Percentiles rank a stretch among this genome's conserved stretches.
phyloP scores from a whole-genome alignment of 2,329 filamentous ascomycete genomes.

The Microdochium nivale region DNA sequence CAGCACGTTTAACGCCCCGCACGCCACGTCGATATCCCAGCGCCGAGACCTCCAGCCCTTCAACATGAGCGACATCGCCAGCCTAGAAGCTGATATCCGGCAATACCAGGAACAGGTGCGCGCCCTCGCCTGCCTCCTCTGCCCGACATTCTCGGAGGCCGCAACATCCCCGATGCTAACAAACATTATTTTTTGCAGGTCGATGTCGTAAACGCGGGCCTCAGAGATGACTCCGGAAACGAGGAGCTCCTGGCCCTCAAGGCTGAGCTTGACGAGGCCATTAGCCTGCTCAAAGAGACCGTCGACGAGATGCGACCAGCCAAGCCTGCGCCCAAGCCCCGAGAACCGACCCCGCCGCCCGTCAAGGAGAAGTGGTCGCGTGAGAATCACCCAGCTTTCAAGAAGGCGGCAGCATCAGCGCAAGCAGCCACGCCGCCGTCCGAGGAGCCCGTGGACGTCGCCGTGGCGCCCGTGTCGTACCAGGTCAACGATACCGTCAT shows the following conservation, averaged over 20 bases:
- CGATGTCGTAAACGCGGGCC: conserved; percentile 65
- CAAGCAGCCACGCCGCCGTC: conserved; percentile 27
- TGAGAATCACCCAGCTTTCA: conserved; percentile 73
- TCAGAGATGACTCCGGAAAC: conserved; percentile 75
- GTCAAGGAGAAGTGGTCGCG: conserved; percentile 67
- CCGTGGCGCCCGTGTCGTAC: conserved; percentile 52
- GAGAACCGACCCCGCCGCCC: conserved; percentile 37
- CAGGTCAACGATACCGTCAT: conserved; percentile 84
- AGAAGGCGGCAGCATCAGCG: conserved; percentile 40
- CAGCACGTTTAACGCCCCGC: too few species aligned
- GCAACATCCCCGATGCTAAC: too few species aligned
- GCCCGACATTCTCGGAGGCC: not conserved
- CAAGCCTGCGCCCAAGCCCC: conserved; percentile 33
- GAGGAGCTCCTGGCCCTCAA: conserved; percentile 68
- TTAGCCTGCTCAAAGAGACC: conserved; percentile 69
- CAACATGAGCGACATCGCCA: conserved; percentile 32
- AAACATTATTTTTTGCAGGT: conserved; percentile 42
- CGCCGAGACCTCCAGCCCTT: not conserved
- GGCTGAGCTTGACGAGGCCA: conserved; percentile 72
- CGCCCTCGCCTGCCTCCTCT: not conserved
- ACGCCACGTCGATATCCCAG: not conserved
- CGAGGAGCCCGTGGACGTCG: conserved; percentile 35
- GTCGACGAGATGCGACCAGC: conserved; percentile 71
- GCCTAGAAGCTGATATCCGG: conserved; percentile 42
- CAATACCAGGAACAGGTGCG: conserved; percentile 50